A percentile compares a stretch with the other conserved stretches of the same genome.
Evolutionary conservation across 306 rosid genomes (phyloP).

Genomic region (Vigna angularis): DNA sequence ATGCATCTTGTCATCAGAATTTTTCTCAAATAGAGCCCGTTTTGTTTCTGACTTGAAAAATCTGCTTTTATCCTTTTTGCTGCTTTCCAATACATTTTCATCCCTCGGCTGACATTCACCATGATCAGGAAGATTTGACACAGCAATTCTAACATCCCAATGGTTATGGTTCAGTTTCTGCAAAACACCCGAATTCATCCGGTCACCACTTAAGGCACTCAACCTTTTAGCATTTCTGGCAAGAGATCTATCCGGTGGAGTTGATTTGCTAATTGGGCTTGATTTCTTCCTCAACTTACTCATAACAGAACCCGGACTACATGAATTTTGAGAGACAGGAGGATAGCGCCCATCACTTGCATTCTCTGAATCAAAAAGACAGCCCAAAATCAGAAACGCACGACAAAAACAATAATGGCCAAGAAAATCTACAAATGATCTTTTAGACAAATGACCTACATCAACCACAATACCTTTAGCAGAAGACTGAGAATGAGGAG

Average conservation of each 20-base stretch:
- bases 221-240: conserved; percentile 60
- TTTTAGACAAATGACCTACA: too few species aligned
- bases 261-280: conserved; percentile 43
- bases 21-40: conserved; percentile 63
- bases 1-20: conserved; percentile 58
- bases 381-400: conserved; percentile 25
- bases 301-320: conserved; percentile 50
- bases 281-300: conserved; percentile 53
- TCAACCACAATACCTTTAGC: conserved; percentile 59
- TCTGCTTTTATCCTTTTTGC: conserved; percentile 55
- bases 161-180: conserved; percentile 54
- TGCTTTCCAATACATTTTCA: conserved; percentile 49
- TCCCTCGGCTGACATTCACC: conserved; percentile 49
- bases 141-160: conserved; percentile 62
- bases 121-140: conserved; percentile 45
- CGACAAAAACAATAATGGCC: not conserved
- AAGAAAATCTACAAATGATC: too few species aligned
- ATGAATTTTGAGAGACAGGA: conserved; percentile 51
- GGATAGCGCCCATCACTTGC: conserved; percentile 64
- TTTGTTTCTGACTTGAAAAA: conserved; percentile 59
- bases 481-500: conserved; percentile 60
- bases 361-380: conserved; percentile 51
- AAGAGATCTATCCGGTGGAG: conserved; percentile 58
- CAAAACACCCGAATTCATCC: conserved; percentile 46
- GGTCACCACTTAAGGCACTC: conserved; percentile 47